Evolutionary conservation across 176 grass and related monocot species (phyloP).

Genomic region (Bromus sterilis): DNA sequence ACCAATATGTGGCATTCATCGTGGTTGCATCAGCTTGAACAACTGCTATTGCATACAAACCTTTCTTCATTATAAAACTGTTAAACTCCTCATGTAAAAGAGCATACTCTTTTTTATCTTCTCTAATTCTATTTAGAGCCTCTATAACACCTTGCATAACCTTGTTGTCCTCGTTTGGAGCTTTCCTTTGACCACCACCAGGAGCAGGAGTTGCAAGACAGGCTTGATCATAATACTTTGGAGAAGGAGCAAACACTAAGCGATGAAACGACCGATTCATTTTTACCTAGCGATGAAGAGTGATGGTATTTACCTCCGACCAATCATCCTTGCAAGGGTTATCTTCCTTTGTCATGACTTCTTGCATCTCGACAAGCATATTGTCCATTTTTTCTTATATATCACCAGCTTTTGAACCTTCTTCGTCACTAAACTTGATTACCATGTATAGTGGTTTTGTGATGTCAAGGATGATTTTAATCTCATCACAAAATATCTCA

Average conservation of each 20-base stretch:
- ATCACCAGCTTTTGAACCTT: not conserved
- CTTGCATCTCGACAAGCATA: not conserved
- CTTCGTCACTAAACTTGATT: not conserved
- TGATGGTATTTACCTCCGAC: not conserved
- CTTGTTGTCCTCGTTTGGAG: not conserved
- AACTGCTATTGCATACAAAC: not conserved
- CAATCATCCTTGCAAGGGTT: not conserved
- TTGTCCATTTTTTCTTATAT: not conserved
- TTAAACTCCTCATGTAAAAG: not conserved
- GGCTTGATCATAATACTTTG: not conserved
- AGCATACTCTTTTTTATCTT: not conserved
- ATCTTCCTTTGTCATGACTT: not conserved
- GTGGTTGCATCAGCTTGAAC: not conserved
- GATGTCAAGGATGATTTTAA: not conserved
- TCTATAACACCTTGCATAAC: not conserved
- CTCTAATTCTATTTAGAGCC: not conserved
- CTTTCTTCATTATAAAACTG: not conserved
- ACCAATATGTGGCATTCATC: not conserved
- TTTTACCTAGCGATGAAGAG: not conserved
- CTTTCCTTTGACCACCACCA: not conserved
- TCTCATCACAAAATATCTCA: not conserved
- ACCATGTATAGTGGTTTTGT: not conserved
- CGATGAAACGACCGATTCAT: not conserved
- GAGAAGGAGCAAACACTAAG: not conserved
- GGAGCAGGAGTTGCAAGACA: not conserved